Base-by-base conservation (phyloP, 257 asterid species). In the Jaltomata sinuosa region DNA sequence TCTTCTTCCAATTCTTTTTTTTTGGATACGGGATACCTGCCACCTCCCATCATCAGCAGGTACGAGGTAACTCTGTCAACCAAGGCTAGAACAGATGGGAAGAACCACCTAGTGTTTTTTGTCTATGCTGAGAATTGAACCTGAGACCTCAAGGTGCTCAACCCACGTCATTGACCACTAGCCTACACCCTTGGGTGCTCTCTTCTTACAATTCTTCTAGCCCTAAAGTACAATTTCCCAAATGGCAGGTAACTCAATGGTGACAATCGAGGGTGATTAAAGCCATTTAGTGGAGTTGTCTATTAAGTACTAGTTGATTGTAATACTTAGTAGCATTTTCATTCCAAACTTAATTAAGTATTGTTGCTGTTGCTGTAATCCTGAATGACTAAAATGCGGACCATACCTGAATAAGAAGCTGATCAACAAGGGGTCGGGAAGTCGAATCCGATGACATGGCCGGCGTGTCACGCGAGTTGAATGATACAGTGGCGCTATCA, bases 321-420 rank as follows among this genome's bases (percentile, higher is more conserved):
- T 8, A 31, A 61, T 49, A 49, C 6, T 36, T 36, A 36, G 40
- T 36, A 36, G 40, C 40, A 36, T 61, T 61, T 1, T 61, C 36
- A 25, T 61, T 25, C 68, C 68, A 61, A 61, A 61, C 68, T 61
- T 61, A 61, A 57, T 57, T n/a, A n/a, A 12, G 65, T 57, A 22
- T 36, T 36, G 29, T 55, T 29, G 25, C 22, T 57, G 36, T 61
- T 61, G 69, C 19, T 25, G 6, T 12, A 61, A 25, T 27, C 15
- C 27, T 9, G 19, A 27, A 25, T 27, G 14, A 18, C 31, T 12
- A 61, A 61, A 61, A 8, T 27, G 72, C 6, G 18, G 15, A 64
- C 12, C n/a, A 31, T 65, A 93, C 97, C 97, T 93, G 94, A 79
- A 87, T 40, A 64, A 91, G 88, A 85, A 95, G 93, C 79, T 92